phyloP scores from a whole-genome alignment of 2,329 filamentous ascomycete genomes.

The Dothistroma pini region DNA sequence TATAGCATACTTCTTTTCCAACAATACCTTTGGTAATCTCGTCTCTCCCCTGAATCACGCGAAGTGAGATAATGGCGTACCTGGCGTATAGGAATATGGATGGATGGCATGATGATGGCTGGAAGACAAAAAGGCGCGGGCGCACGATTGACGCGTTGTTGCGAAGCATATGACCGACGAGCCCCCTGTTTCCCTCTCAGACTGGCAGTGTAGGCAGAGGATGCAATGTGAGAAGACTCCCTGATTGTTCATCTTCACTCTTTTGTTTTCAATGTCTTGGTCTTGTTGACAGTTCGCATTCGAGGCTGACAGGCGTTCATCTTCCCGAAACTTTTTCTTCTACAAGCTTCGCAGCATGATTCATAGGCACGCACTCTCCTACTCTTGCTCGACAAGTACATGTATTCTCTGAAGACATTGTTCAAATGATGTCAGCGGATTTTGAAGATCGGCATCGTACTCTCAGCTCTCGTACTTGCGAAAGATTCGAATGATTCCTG shows the following conservation, averaged over 20 bases:
- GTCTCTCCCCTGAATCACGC: neutral
- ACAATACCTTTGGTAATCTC: neutral
- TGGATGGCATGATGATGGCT: constrained; percentile 1
- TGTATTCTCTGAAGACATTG: no score
- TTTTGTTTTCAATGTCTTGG: no score
- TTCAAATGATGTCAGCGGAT: no score
- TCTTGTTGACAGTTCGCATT: no score
- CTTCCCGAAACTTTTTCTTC: no score
- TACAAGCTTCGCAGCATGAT: no score
- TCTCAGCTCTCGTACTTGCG: no score
- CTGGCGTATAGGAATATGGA: neutral
- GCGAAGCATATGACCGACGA: constrained; percentile 3
- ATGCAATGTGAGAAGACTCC: neutral
- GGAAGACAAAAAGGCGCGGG: constrained; percentile 1
- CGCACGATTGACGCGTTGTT: neutral
- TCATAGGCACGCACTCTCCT: no score
- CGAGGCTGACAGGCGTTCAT: no score
- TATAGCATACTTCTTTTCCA: constrained; percentile 2
- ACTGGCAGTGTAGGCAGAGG: constrained; percentile 1
- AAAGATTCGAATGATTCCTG: no score
- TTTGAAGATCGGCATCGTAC: no score
- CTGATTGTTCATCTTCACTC: neutral
- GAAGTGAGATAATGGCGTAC: constrained; percentile 1
- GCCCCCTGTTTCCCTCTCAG: neutral
- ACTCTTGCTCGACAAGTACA: no score